Conservation (phyloP, 1,284 basidiomycete genomes). For the Inonotus obliquus region DNA sequence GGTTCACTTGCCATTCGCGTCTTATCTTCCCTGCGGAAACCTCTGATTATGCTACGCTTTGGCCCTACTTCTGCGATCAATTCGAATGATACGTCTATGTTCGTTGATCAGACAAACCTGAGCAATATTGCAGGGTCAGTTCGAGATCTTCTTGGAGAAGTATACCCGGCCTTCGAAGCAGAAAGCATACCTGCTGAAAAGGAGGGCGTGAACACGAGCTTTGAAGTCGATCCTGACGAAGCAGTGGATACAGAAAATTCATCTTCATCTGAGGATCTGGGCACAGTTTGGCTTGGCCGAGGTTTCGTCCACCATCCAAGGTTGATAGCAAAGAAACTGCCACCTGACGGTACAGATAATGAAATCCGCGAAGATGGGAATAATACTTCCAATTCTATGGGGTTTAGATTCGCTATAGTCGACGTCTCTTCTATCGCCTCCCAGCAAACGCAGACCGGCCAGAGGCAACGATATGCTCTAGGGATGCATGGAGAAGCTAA, state of each 20-base stretch:
- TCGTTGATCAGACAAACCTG: background rate
- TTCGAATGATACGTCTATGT: background rate
- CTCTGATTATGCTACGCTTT: background rate
- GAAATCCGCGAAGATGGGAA: background rate
- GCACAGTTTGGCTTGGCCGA: background rate
- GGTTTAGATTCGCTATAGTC: background rate
- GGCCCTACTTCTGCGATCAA: background rate
- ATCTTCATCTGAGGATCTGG: background rate
- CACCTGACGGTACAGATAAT: background rate
- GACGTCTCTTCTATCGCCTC: background rate
- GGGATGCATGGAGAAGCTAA: background rate
- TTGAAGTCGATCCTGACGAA: background rate
- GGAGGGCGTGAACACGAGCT: background rate
- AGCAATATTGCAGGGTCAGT: background rate
- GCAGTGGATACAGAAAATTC: background rate
- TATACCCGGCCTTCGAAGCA: background rate
- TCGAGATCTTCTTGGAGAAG: background rate
- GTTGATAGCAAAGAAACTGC: too few species aligned
- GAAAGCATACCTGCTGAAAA: background rate
- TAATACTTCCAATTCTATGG: background rate
- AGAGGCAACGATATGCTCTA: background rate
- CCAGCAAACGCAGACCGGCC: background rate
- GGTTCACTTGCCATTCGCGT: background rate
- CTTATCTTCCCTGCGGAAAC: background rate
- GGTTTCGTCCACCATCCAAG: background rate